These are phyloP conservation scores for Cunninghamia lanceolata DNA, from an alignment of 75 land plant species.

Conservation along the genomic window DNA sequence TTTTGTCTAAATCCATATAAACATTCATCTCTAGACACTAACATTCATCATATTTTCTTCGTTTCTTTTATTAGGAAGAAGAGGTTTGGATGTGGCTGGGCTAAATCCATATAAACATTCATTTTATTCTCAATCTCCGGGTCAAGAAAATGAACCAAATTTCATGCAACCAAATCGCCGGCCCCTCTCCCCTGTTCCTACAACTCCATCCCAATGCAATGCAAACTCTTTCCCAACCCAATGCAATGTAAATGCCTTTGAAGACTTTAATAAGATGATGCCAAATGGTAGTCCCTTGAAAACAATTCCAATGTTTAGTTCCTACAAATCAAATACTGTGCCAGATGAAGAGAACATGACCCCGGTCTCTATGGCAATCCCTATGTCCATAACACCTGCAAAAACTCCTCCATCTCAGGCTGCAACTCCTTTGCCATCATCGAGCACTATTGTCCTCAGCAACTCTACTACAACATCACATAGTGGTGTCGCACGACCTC, in stretches of 20 bases:
- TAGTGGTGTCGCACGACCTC: conserved; percentile 22
- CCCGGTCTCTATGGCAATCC: conserved; percentile 19
- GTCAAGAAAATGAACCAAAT: conserved; percentile 23
- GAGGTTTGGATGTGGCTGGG: conserved; percentile 49
- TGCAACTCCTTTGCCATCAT: background rate
- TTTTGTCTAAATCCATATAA: no score
- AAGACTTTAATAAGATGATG: conserved; percentile 13
- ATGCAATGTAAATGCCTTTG: conserved; percentile 19
- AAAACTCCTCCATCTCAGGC: background rate
- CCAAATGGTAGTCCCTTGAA: conserved; percentile 11
- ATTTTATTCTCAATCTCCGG: conserved; percentile 16
- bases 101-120: conserved; percentile 40
- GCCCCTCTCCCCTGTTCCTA: conserved; percentile 62
- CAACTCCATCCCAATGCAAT: conserved; percentile 27
- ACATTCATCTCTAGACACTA: background rate
- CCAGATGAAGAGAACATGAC: conserved; percentile 44
- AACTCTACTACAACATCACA: conserved; percentile 35
- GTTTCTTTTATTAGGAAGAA: conserved; percentile 26
- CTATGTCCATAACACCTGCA: background rate
- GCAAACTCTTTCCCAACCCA: conserved; percentile 18
- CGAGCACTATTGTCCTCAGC: conserved; percentile 29
- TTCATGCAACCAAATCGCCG: conserved; percentile 16
- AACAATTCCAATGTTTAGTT: conserved; percentile 20
- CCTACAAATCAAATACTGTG: conserved; percentile 17
- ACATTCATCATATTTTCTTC: background rate